A percentile compares a stretch with the other conserved stretches of the same genome.
phyloP scores from a whole-genome alignment of 2,329 filamentous ascomycete genomes.

The Microdochium bolleyi region DNA sequence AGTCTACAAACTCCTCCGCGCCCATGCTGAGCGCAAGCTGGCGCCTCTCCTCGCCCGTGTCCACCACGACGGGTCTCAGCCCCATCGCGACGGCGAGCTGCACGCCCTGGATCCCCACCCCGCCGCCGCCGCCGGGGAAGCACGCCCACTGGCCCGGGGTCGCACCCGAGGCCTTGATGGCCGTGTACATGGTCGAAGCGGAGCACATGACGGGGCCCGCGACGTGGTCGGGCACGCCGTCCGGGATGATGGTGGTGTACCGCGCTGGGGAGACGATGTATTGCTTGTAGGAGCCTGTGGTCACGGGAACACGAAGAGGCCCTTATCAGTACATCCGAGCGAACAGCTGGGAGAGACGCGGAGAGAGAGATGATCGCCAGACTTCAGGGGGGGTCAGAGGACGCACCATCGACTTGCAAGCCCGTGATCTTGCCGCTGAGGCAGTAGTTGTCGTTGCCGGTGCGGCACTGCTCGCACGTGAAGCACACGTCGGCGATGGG shows the following conservation, averaged over 20 bases:
- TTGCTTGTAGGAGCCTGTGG: slow-evolving; percentile 45
- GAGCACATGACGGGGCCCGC: slow-evolving; percentile 55
- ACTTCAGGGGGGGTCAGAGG: not conserved
- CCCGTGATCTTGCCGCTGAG: slow-evolving; percentile 7
- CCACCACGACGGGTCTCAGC: slow-evolving; percentile 46
- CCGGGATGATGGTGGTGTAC: slow-evolving; percentile 41
- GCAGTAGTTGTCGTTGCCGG: slow-evolving; percentile 24
- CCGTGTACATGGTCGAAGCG: slow-evolving; percentile 49
- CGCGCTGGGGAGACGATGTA: slow-evolving; percentile 48
- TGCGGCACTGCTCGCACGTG: slow-evolving; percentile 23
- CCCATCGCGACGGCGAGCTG: slow-evolving; percentile 47
- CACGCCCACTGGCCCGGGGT: slow-evolving; percentile 44
- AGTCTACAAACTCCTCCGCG: slow-evolving; percentile 49
- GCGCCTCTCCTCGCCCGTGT: slow-evolving; percentile 38
- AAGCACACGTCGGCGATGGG: slow-evolving; percentile 21
- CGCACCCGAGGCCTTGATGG: slow-evolving; percentile 41
- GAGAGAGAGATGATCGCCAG: not conserved
- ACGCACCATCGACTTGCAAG: slow-evolving; percentile 3
- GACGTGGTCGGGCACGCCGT: slow-evolving; percentile 37
- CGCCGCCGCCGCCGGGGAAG: slow-evolving; percentile 46
- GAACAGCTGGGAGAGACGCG: not conserved
- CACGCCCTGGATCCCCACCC: slow-evolving; percentile 49
- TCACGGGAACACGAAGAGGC: not conserved
- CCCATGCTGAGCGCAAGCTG: slow-evolving; percentile 38
- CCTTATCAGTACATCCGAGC: not conserved